Evolutionary conservation across 768 basidiomycete species (phyloP), one percentile per base, ranked within the genome.

Genomic region (Amanita exitialis): DNA sequence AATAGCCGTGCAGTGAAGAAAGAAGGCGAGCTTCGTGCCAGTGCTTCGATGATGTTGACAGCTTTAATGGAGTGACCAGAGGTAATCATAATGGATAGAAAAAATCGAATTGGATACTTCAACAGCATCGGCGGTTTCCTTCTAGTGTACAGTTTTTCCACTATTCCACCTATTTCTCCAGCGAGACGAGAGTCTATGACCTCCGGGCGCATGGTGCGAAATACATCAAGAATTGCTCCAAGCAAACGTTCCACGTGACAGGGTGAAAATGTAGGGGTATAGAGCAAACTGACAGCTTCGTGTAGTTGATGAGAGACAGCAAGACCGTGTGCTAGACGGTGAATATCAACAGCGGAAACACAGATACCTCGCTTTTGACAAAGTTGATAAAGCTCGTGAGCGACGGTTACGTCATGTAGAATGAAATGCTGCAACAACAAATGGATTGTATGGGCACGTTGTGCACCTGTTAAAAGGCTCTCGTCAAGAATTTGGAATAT

Each of bases 61-160:
- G 73, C 67, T 18, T 62, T 58, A 0, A 58, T 54, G 7, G 72
- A 62, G 39, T 72, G 66, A 9, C 62, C 66, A 3, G 70, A 66
- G 21, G 63, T 50, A 15, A 73, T 60, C 64, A 76, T 57, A 49
- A 72, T 60, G 25, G 59, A 59, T 51, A 80, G 62, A 23, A 77
- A 67, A 46, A 70, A 74, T 9, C 76, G 71, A 30, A 82, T 59
- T n/a, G 71, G 73, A 56, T 73, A 71, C 49, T 74, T 74, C 53
- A 61, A 52, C 6, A 55, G 51, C 6, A 34, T 32, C 0, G 67
- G 60, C 0, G 74, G 74, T 15, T 56, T 55, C 3, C 57, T 61
- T 3, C 58, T 58, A 7, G 54, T 39, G 51, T 75, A 80, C 30
- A 76, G 51, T 1, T 57, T 58, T 39, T 53, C 54, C 34, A 80